Evolutionary conservation across 164 flowering plant genomes (phyloP).

Genomic region (Saururus chinensis): DNA sequence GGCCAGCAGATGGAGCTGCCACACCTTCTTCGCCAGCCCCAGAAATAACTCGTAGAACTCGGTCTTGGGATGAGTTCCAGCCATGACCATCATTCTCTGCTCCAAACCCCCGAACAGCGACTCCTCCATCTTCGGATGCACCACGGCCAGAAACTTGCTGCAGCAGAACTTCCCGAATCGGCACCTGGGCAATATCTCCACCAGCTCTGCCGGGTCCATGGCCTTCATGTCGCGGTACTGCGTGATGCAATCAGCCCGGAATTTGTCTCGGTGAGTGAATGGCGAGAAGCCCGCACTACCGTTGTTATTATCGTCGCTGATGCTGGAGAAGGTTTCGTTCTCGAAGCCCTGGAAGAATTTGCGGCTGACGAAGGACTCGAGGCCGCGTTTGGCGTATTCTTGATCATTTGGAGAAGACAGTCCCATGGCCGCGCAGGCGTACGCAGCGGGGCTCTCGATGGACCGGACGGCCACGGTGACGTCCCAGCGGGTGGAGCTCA

Average conservation of each 20-base stretch:
- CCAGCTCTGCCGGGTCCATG: too few relatives aligned
- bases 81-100: constrained; percentile 45
- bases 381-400: constrained; percentile 69
- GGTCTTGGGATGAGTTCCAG: constrained; percentile 72
- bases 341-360: constrained; percentile 87
- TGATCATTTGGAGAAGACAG: constrained; percentile 34
- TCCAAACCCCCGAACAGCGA: constrained; percentile 73
- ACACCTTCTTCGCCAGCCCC: constrained; percentile 65
- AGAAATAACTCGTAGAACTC: constrained; percentile 65
- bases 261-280: constrained; percentile 70
- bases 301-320: too few relatives aligned
- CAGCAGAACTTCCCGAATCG: too few relatives aligned
- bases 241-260: constrained; percentile 63
- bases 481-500: constrained; percentile 93
- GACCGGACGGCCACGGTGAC: constrained; percentile 77
- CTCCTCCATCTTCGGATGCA: too few relatives aligned
- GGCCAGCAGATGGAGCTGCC: too few relatives aligned
- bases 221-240: constrained; percentile 81
- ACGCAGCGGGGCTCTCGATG: constrained; percentile 30
- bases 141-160: too few relatives aligned
- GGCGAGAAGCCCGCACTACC: constrained; percentile 81
- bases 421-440: constrained; percentile 13
- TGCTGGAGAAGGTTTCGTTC: constrained; percentile 93
- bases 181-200: too few relatives aligned
- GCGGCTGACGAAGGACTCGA: constrained; percentile 70